A percentile compares a stretch with the other conserved stretches of the same genome.
phyloP scores from a whole-genome alignment of 192 early-diverging fungal genomes.

The Gryganskiella cystojenkinii region DNA sequence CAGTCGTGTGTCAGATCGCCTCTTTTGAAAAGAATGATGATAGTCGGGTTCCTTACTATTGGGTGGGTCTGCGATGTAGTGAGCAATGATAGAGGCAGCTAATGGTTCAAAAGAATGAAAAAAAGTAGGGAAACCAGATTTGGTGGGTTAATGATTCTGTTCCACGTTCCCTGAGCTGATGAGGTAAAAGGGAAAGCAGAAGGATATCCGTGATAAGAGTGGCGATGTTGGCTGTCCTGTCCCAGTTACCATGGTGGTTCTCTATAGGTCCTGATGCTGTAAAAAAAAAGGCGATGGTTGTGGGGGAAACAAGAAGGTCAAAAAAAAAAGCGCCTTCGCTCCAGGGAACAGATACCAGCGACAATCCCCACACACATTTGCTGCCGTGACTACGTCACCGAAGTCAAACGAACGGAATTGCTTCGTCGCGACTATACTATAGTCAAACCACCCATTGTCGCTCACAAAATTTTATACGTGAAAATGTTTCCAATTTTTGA shows the following conservation, averaged over 20 bases:
- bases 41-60: slow-evolving; percentile 63
- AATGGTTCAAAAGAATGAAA: slow-evolving; percentile 5
- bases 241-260: slow-evolving; percentile 12
- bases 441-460: too few species aligned
- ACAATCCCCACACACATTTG: too few species aligned
- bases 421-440: too few species aligned
- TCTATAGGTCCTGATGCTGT: slow-evolving; percentile 12
- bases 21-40: neutral
- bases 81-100: slow-evolving; percentile 93
- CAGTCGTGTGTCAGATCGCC: neutral
- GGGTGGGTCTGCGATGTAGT: slow-evolving; percentile 90
- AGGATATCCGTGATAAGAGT: too few species aligned
- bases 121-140: neutral
- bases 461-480: too few species aligned
- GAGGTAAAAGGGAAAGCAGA: neutral
- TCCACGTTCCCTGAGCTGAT: neutral
- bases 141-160: too few species aligned
- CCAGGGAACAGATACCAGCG: too few species aligned
- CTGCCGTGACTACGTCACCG: too few species aligned
- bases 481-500: too few species aligned
- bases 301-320: neutral
- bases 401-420: too few species aligned
- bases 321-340: too few species aligned
- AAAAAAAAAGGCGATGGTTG: neutral
- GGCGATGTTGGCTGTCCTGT: too few species aligned